These are phyloP conservation scores for Plasmodium fragile DNA, from an alignment of 169 alveolate genomes.

Conservation along the genomic window DNA sequence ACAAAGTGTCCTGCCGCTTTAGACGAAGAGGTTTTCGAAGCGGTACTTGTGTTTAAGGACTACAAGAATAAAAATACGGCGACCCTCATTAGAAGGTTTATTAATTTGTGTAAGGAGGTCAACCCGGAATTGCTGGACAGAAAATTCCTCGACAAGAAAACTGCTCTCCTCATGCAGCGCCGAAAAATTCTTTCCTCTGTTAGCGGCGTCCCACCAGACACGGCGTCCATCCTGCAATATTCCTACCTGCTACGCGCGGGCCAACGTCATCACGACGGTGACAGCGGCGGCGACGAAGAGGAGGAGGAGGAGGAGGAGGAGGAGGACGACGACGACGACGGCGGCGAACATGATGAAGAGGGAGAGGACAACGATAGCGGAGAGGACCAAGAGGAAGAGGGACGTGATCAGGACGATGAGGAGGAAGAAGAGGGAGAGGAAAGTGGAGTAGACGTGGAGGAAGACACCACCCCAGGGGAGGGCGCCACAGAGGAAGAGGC, in stretches of 20 bases:
- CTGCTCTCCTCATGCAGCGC: conserved; percentile 36
- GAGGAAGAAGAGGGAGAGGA: neutral
- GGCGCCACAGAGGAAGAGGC: neutral
- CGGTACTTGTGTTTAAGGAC: conserved; percentile 41
- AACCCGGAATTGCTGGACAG: conserved; percentile 24
- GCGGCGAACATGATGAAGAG: neutral
- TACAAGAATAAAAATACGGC: conserved; percentile 39
- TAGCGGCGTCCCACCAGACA: neutral
- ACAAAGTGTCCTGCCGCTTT: conserved; percentile 5
- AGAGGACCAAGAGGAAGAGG: neutral
- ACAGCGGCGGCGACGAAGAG: too few relatives aligned
- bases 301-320: neutral
- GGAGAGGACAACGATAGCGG: neutral
- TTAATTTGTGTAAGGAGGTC: conserved; percentile 18
- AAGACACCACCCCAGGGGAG: neutral
- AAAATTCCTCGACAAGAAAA: conserved; percentile 38
- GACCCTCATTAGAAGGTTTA: conserved; percentile 16
- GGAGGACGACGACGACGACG: neutral
- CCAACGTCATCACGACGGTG: neutral
- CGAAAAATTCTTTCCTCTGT: neutral
- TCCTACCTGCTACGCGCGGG: conserved; percentile 21
- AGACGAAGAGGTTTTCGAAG: conserved; percentile 45
- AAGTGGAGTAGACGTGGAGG: neutral
- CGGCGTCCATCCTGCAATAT: conserved; percentile 7
- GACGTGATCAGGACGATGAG: too few relatives aligned